Conservation (phyloP, 2,329 filamentous ascomycete genomes). For the Ophiostoma ips region DNA sequence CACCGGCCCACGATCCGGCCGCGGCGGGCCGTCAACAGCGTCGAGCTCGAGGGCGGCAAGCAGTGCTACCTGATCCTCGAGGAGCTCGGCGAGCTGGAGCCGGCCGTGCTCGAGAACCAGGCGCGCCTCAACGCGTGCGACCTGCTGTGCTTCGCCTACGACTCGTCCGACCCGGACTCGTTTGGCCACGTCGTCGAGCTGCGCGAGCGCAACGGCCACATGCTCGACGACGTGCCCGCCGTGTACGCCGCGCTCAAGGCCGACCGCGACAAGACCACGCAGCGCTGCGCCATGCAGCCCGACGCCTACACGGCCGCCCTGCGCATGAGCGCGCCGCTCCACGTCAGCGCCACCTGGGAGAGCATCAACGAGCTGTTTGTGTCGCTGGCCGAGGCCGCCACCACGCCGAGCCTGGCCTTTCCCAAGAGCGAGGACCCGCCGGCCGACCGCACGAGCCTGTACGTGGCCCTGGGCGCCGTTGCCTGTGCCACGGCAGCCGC, state of each 20-base stretch:
- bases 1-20: slow-evolving; percentile 94
- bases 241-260: slow-evolving; percentile 92
- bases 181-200: slow-evolving; percentile 83
- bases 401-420: slow-evolving; percentile 76
- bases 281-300: slow-evolving; percentile 78
- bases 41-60: slow-evolving; percentile 88
- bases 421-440: slow-evolving; percentile 80
- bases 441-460: slow-evolving; percentile 70
- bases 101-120: slow-evolving; percentile 84
- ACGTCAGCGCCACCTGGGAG: slow-evolving; percentile 89
- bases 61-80: slow-evolving; percentile 95
- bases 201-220: slow-evolving; percentile 41
- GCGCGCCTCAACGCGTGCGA: slow-evolving; percentile 86
- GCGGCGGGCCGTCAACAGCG: slow-evolving; percentile 84
- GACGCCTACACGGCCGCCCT: slow-evolving; percentile 77
- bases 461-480: slow-evolving; percentile 68
- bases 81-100: slow-evolving; percentile 89
- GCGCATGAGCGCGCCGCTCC: slow-evolving; percentile 81
- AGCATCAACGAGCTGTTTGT: slow-evolving; percentile 93
- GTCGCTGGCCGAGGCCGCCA: slow-evolving; percentile 77
- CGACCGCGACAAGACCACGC: slow-evolving; percentile 92
- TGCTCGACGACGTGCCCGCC: slow-evolving; percentile 77
- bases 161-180: slow-evolving; percentile 91
- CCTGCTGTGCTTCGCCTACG: slow-evolving; percentile 87
- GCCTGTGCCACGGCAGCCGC: slow-evolving; percentile 49